Evolutionary conservation across 768 basidiomycete genomes (phyloP), one percentile per base, ranked within the genome.

Genomic region (Tulasnella sp.): DNA sequence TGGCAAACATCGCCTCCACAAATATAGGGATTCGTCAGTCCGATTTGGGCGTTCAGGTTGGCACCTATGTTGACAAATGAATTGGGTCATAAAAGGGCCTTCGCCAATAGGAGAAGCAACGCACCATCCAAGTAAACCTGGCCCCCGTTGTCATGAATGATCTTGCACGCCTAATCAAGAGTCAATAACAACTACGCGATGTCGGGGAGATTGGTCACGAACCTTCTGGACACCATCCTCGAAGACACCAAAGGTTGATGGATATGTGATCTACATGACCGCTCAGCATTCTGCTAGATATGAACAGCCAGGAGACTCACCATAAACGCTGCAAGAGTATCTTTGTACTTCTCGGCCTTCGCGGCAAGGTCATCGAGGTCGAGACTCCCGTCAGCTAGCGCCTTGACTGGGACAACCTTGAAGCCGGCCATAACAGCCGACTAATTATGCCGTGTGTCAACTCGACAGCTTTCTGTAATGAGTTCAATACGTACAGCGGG

Each of bases 1-100:
- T 99, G 96, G 68, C 92, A 96, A 36, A 99, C 92, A 69, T 99
- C 96, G 52, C 91, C 94, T 45, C 96, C 96, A 65, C 91, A 94
- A n/a, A 78, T 83, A 0, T 87, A 90, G 34, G 88, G 88, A 67
- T 91, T 90, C 29, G 93, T 96, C 58, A 96, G 67, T 23, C 93
- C 91, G 60, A 97, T 81, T 65, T 96, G 88, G 45, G 91, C 91
- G 66, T 96, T 94, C 61, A 96, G 74, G 67, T 98, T 98, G 41
- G 93, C 93, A 62, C 83, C 82, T 80, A 43, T n/a, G n/a, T n/a
- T n/a, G n/a, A n/a, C 48, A 32, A 48, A 32, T 25, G n/a, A n/a
- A n/a, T n/a, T 15, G 23, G 17, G 4, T 35, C 4, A 39, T 21
- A 55, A 14, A 6, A 2, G 32, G 21, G 27, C 6, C 17, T 37